Evolutionary conservation across 2,329 filamentous ascomycete genomes (phyloP).

Genomic region (Boeremia exigua): DNA sequence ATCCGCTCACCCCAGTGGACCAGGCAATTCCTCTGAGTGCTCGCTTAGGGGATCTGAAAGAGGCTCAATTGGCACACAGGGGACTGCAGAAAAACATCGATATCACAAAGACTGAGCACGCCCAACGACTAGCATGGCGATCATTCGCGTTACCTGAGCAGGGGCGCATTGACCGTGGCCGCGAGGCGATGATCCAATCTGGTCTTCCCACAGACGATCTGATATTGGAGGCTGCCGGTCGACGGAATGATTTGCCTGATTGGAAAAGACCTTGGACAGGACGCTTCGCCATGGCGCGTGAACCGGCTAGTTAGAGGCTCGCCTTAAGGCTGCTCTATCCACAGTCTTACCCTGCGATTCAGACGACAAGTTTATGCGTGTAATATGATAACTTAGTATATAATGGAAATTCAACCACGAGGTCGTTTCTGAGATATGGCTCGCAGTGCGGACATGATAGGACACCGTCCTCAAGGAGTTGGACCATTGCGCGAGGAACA

Average conservation of each 20-base stretch:
- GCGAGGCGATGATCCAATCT: constrained; percentile 27
- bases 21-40: constrained; percentile 5
- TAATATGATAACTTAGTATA: neutral
- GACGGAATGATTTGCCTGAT: constrained; percentile 26
- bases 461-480: no score
- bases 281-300: constrained; percentile 12
- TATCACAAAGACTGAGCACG: constrained; percentile 18
- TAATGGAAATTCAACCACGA: neutral
- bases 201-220: constrained; percentile 20
- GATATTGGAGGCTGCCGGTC: constrained; percentile 13
- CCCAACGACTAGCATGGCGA: constrained; percentile 22
- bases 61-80: neutral
- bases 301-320: neutral
- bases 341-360: neutral
- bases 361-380: neutral
- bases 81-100: constrained; percentile 19
- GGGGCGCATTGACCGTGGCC: constrained; percentile 10
- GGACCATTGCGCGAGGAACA: no score
- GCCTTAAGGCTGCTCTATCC: neutral
- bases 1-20: neutral
- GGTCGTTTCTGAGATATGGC: no score
- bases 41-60: neutral
- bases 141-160: constrained; percentile 21
- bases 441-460: no score
- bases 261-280: constrained; percentile 29